Conservation (phyloP, 2,329 filamentous ascomycete species). For the Trichoderma citrinoviride region DNA sequence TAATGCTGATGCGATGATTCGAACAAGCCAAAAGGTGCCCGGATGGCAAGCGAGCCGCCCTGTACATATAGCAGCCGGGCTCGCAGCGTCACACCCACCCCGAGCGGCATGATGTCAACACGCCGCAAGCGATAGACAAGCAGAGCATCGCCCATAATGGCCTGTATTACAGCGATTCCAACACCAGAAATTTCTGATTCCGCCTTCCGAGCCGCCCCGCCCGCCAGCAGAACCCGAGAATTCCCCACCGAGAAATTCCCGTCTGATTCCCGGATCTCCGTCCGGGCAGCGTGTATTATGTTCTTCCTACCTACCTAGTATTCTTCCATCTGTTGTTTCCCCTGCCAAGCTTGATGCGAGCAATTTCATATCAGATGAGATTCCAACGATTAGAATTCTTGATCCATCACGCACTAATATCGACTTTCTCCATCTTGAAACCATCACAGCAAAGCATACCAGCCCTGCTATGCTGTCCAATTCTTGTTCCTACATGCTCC, state of each 20-base stretch:
- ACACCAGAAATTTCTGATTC: neutral
- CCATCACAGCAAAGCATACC: too few species aligned
- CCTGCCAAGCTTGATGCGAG: neutral
- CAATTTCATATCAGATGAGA: neutral
- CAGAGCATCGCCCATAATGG: too few species aligned
- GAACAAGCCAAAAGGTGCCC: neutral
- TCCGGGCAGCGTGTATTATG: neutral
- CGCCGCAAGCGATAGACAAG: neutral
- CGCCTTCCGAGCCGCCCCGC: constrained; percentile 22
- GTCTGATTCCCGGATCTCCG: constrained; percentile 1
- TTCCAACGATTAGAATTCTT: neutral
- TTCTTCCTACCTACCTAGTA: too few species aligned
- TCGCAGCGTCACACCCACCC: neutral
- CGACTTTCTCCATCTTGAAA: neutral
- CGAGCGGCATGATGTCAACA: constrained; percentile 21
- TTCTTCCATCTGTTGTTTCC: neutral
- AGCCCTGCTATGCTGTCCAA: too few species aligned
- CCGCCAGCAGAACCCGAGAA: constrained; percentile 20
- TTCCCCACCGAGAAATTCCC: constrained; percentile 22
- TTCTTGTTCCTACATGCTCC: neutral
- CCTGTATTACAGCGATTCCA: too few species aligned
- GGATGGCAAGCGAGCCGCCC: constrained; percentile 6
- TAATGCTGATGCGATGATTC: neutral
- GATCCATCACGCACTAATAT: neutral
- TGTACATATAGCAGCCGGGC: constrained; percentile 13